Base-by-base conservation (phyloP, 106 monocot species). In the Vanilla planifolia region DNA sequence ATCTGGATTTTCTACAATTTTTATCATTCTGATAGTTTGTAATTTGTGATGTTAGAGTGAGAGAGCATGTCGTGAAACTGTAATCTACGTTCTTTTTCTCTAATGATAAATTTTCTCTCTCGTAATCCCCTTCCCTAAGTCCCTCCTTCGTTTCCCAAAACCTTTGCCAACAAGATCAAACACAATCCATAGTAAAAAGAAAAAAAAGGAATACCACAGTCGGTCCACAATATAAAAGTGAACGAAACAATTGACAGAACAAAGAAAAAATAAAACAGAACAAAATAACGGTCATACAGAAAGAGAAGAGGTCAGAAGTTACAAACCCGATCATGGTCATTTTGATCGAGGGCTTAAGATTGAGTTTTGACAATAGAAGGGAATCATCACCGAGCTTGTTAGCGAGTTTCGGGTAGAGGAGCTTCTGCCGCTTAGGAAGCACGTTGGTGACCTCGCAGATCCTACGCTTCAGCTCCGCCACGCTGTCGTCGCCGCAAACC, bases 351-450 rank as follows among this genome's bases (percentile, higher is more conserved):
- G 94, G 72, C 57, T 86, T 95, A 60, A 95, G 75, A 22, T 66
- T 65, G 62, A 95, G 71, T 29, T 76, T 55, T 17, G 86, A 81
- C 68, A 96, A 75, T 40, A 96, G 79, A 32, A 81, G 21, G 21
- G 90, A 81, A 65, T 96, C 87, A 15, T 90, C 83, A 27, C 61
- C 69, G 30, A 87, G 78, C 69, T 81, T 90, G 62, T 80, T 14
- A 10, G 81, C 84, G 61, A 90, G 74, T 75, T 87, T 96, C 0
- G 95, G 90, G 58, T 96, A 96, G 32, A 96, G 67, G 20, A 96
- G 90, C 78, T 90, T 96, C 81, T 90, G 95, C 35, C 95, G 86
- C 71, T 96, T 96, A 36, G 95, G 90, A 48, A 96, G 95, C 24
- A 96, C 86, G 44, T 61, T 68, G 32, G 95, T 90, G 59, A 41